Base-by-base conservation (phyloP, 1,284 basidiomycete species). In the Pascua sp. region DNA sequence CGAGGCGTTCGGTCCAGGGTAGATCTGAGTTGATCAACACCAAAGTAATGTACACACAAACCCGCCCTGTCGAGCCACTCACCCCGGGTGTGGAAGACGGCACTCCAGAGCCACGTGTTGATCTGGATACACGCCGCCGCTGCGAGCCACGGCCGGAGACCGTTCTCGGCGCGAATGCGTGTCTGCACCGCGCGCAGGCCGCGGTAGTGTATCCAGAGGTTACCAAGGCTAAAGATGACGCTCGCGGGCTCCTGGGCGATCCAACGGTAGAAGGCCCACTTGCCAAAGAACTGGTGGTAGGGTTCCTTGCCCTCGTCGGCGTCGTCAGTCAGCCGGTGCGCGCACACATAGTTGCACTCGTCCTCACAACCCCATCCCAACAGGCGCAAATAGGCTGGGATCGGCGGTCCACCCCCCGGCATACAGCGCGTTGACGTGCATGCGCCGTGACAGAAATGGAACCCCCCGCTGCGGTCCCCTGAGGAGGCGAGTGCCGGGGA, bases 221-320 rank as follows among this genome's bases (percentile, higher is more conserved):
- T 98, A 57, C 87, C 73, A 18, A 97, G 66, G 8, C 90, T 94
- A 79, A 98, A 97, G 38, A 86, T 73, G 53, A 97, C 93, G 11
- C 90, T 91, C 12, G 93, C 86, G 5, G 95, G 94, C 76, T 99
- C 96, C 76, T 98, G 96, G 32, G 91, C 91, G 7, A 82, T 77
- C 18, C 90, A 78, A 42, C 92, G 82, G 83, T 86, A 88, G 75
- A 97, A 97, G 0, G 92, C 90, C 94, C 95, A 98, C 80, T 98
- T 98, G 24, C 96, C 96, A 68, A 92, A 85, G 75, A 90, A 97
- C 69, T 96, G 93, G 53, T 89, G 82, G 17, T 88, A 78, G 15
- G 61, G 37, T 39, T 56, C 49, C 15, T 32, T 24, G 42, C 76
- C 65, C 58, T 71, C 13, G 78, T 72, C 81, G 4, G 85, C 69